These are phyloP conservation scores for Leccinellum albellum DNA, from an alignment of 768 basidiomycete genomes.

Conservation along the genomic window DNA sequence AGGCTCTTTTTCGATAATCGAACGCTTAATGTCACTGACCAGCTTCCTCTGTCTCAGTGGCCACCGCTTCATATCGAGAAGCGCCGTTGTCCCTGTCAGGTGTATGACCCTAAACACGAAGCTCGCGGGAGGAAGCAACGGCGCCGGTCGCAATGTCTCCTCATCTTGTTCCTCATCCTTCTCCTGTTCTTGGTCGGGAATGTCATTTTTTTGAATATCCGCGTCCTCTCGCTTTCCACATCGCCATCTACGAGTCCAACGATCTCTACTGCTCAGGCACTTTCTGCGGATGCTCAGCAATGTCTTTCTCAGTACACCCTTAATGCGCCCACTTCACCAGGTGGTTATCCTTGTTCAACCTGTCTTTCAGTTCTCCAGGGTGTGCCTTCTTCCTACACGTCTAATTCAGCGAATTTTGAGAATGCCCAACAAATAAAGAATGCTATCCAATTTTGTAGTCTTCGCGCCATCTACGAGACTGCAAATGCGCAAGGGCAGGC, in stretches of 20 bases:
- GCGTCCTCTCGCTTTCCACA: conserved; percentile 24
- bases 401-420: conserved; percentile 29
- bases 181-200: conserved; percentile 44
- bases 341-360: conserved; percentile 43
- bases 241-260: conserved; percentile 17
- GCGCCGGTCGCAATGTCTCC: conserved; percentile 30
- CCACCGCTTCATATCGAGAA: conserved; percentile 39
- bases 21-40: conserved; percentile 22
- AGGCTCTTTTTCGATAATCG: conserved; percentile 37
- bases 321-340: conserved; percentile 41
- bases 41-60: conserved; percentile 31
- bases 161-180: conserved; percentile 35
- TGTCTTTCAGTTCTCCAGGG: conserved; percentile 41
- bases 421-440: conserved; percentile 31
- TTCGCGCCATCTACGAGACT: conserved; percentile 41
- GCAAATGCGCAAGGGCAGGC: conserved; percentile 36
- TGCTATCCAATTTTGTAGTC: conserved; percentile 46
- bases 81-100: conserved; percentile 23
- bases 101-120: conserved; percentile 18
- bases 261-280: conserved; percentile 22
- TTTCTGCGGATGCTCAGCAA: conserved; percentile 40
- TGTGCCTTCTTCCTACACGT: conserved; percentile 34
- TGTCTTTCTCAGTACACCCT: conserved; percentile 45
- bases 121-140: conserved; percentile 25
- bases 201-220: conserved; percentile 35